Percentiles rank a stretch among this genome's conserved stretches.
These are phyloP conservation scores for Calcarisporium arbuscula DNA, from an alignment of 2,329 filamentous ascomycete genomes.

Conservation along the genomic window DNA sequence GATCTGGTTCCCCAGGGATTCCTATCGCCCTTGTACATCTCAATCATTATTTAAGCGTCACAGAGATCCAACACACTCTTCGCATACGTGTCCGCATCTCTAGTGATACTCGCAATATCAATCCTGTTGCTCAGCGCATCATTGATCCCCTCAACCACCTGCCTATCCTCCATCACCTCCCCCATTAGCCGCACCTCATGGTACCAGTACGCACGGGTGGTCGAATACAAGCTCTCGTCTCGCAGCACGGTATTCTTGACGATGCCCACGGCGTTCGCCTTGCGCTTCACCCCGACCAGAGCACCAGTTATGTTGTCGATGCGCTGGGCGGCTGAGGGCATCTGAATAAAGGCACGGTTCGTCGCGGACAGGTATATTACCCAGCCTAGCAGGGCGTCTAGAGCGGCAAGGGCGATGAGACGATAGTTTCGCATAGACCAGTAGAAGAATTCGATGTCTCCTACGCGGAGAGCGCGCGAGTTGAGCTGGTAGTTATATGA, in stretches of 20 bases:
- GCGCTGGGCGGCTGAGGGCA: slow-evolving; percentile 57
- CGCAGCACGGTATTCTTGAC: slow-evolving; percentile 73
- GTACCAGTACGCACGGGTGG: slow-evolving; percentile 69
- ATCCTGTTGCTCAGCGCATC: slow-evolving; percentile 59
- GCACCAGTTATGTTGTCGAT: slow-evolving; percentile 52
- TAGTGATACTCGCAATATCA: slow-evolving; percentile 53
- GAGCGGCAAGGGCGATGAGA: slow-evolving; percentile 53
- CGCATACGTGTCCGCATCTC: slow-evolving; percentile 59
- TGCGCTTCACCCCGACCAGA: slow-evolving; percentile 56
- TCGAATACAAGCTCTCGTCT: slow-evolving; percentile 62
- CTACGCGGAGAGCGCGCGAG: slow-evolving; percentile 51
- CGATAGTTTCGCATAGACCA: slow-evolving; percentile 63
- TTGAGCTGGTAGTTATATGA: slow-evolving; percentile 63
- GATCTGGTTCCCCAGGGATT: too few relatives aligned
- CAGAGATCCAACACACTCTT: slow-evolving; percentile 36
- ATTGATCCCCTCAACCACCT: slow-evolving; percentile 66
- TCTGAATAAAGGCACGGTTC: slow-evolving; percentile 66
- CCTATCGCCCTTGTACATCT: too few relatives aligned
- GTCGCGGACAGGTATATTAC: slow-evolving; percentile 73
- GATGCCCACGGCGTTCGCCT: slow-evolving; percentile 66
- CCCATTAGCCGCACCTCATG: slow-evolving; percentile 68
- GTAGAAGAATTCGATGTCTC: slow-evolving; percentile 63
- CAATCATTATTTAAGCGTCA: too few relatives aligned
- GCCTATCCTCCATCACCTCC: slow-evolving; percentile 71
- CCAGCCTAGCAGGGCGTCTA: slow-evolving; percentile 58